Conservation (phyloP, 441 rosid genomes). For the Brassica hybrid region DNA sequence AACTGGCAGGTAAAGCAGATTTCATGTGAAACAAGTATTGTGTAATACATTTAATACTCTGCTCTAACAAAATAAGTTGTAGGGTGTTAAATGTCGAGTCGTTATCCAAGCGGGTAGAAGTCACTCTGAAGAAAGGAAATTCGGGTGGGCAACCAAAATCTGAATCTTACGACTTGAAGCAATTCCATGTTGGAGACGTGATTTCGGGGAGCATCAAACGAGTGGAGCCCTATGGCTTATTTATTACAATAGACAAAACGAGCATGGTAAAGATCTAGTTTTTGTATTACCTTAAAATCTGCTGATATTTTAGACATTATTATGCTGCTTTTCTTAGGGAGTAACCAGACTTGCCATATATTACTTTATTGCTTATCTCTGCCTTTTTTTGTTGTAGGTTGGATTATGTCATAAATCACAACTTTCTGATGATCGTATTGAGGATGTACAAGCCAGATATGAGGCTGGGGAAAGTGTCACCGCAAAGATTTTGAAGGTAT, state of each 20-base stretch:
- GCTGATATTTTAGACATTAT: slow-evolving; percentile 1
- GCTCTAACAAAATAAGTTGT: slow-evolving; percentile 45
- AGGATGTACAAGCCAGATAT: slow-evolving; percentile 63
- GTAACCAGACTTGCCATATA: slow-evolving; percentile 16
- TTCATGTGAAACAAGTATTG: slow-evolving; percentile 16
- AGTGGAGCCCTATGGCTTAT: slow-evolving; percentile 85
- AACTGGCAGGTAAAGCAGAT: slow-evolving; percentile 65
- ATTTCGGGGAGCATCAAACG: slow-evolving; percentile 77
- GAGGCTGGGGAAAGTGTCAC: slow-evolving; percentile 81
- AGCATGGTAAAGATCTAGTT: slow-evolving; percentile 65
- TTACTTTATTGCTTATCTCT: background rate
- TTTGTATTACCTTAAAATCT: slow-evolving; percentile 18
- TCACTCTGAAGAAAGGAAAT: slow-evolving; percentile 69
- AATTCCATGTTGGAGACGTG: slow-evolving; percentile 63
- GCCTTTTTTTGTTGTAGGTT: slow-evolving; percentile 59
- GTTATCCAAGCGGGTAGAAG: slow-evolving; percentile 83
- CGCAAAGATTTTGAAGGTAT: slow-evolving; percentile 89
- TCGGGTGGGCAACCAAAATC: slow-evolving; percentile 51
- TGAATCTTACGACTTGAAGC: slow-evolving; percentile 55
- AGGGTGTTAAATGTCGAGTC: slow-evolving; percentile 90
- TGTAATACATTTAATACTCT: slow-evolving; percentile 25
- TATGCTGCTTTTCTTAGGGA: slow-evolving; percentile 16
- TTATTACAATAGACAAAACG: slow-evolving; percentile 63
- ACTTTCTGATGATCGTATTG: slow-evolving; percentile 64
- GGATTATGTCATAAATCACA: slow-evolving; percentile 97